Evolutionary conservation across 371 early-diverging fungal species (phyloP), one percentile per base, ranked within the genome.

Genomic region (Smittium culicis): DNA sequence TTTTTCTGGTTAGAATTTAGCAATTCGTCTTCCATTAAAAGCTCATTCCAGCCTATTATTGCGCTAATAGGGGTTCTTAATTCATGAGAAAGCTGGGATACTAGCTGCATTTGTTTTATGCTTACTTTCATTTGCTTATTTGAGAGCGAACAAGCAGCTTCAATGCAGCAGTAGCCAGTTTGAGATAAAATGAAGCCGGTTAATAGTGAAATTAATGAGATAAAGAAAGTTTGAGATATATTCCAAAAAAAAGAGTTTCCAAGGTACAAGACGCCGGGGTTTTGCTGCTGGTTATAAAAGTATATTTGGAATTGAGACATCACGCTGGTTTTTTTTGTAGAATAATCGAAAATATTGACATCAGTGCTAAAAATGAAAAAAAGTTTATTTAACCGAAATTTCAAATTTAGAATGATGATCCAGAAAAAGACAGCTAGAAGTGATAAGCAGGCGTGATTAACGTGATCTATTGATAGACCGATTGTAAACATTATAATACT

Each of bases 31-130:
- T 73, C 74, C 74, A 78, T 69, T 64, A 78, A 30, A 20, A 78
- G 73, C 64, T 78, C 78, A 1, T 74, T 78, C 78, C 78, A 78
- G 20, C 76, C 75, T 32, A 78, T 72, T 59, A 78, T 69, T 17
- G 78, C 78, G 24, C 76, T 74, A 28, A 74, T 66, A 1, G 78
- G 78, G 2, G 78, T 78, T n/a, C 54, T 32, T 3, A 55, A 31
- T 54, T 63, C 35, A 63, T 66, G 58, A 28, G 69, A 68, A 64
- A 70, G 65, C 30, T 64, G 65, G 29, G 65, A 64, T 3, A 64
- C 65, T 25, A 64, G 35, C 45, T 64, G 65, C 35, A 64, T 64
- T 54, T 64, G 65, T 54, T 35, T 64, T 45, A 14, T 1, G 27
- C 65, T 64, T 2, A 64, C 17, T 45, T 64, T 14, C 54, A 35